Conservation (phyloP, 176 grass and related monocot species). For the Guadua angustifolia region DNA sequence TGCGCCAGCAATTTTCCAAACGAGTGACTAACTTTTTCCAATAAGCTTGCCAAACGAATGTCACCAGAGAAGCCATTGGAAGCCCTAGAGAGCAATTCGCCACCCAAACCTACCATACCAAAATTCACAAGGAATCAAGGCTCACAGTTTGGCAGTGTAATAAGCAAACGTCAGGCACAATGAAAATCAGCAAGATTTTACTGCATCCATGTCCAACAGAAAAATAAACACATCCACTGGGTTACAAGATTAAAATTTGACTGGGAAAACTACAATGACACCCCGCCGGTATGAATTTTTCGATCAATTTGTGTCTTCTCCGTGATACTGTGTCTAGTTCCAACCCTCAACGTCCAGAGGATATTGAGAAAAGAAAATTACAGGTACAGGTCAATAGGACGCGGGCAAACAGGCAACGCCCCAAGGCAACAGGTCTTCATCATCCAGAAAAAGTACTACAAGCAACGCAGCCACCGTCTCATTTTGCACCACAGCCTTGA, state of each 20-base stretch:
- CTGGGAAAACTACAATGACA: constrained; percentile 31
- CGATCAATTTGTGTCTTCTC: background rate
- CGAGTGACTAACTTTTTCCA: too few relatives aligned
- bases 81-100: background rate
- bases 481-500: constrained; percentile 29
- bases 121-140: background rate
- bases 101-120: background rate
- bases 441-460: constrained; percentile 40
- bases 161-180: background rate
- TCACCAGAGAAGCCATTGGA: background rate
- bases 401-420: background rate
- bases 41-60: too few relatives aligned
- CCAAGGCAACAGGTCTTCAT: constrained; percentile 39
- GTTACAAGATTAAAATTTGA: constrained; percentile 51
- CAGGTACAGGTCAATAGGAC: constrained; percentile 32
- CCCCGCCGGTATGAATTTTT: constrained; percentile 41
- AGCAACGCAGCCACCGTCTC: constrained; percentile 28
- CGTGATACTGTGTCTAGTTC: constrained; percentile 31
- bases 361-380: constrained; percentile 40
- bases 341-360: constrained; percentile 31
- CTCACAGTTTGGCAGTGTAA: background rate
- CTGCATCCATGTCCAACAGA: constrained; percentile 42
- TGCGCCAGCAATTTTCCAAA: too few relatives aligned
- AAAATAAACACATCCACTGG: constrained; percentile 27
- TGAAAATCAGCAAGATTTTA: constrained; percentile 45